Evolutionary conservation across 2,329 filamentous ascomycete genomes (phyloP).

Genomic region (Bipolaris gigantea): DNA sequence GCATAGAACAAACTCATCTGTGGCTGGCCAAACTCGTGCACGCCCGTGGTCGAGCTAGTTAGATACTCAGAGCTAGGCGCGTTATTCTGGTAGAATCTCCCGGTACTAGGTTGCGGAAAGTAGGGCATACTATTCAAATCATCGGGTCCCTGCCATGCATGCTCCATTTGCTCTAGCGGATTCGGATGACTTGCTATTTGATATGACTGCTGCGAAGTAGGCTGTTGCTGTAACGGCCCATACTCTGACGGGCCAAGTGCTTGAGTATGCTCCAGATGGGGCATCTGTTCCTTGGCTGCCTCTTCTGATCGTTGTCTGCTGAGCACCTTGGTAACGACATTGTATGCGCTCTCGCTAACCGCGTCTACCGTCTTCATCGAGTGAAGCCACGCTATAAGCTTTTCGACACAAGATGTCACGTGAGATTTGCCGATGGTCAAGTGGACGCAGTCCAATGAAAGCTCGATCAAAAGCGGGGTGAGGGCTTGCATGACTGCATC

Average conservation of each 20-base stretch:
- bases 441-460: constrained; percentile 34
- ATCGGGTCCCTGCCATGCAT: not conserved
- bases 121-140: not conserved
- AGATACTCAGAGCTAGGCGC: not conserved
- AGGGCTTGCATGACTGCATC: constrained; percentile 44
- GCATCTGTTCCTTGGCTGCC: not conserved
- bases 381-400: constrained; percentile 37
- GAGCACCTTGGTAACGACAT: constrained; percentile 16
- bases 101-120: not conserved
- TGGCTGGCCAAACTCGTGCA: constrained; percentile 2
- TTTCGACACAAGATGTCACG: constrained; percentile 27
- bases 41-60: not conserved
- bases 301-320: constrained; percentile 4
- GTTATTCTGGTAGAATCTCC: not conserved
- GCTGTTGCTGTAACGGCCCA: not conserved
- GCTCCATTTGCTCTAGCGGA: not conserved
- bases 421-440: constrained; percentile 27
- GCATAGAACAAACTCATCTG: constrained; percentile 12
- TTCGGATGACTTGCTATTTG: not conserved
- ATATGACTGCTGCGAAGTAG: not conserved
- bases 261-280: not conserved
- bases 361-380: constrained; percentile 30
- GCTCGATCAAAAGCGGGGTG: constrained; percentile 43
- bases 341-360: constrained; percentile 37
- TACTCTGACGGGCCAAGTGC: not conserved